These are phyloP conservation scores for Pseudonitzschia multiseries DNA, from an alignment of 108 stramenopile genomes.

Conservation along the genomic window DNA sequence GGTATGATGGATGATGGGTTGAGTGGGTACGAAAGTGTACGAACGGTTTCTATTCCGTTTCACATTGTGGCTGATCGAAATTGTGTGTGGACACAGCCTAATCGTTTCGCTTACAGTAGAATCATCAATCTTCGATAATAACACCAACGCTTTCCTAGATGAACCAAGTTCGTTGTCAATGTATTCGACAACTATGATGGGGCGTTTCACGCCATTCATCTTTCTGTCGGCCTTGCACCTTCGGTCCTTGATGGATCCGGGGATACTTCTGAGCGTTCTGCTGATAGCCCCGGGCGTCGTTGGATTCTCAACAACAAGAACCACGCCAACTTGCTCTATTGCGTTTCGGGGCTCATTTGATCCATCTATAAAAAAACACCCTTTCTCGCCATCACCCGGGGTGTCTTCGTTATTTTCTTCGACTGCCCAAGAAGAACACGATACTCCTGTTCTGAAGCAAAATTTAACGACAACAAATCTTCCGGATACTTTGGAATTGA, in stretches of 20 bases:
- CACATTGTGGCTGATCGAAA: too few relatives aligned
- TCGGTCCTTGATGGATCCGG: not conserved
- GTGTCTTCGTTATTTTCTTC: not conserved
- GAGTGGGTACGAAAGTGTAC: not conserved
- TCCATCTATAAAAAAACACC: not conserved
- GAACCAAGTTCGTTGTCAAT: not conserved
- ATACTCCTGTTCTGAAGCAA: not conserved
- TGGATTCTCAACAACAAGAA: not conserved
- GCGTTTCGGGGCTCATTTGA: not conserved
- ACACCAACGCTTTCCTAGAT: not conserved
- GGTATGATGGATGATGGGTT: not conserved
- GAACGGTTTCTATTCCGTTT: too few relatives aligned
- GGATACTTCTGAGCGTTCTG: not conserved
- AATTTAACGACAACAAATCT: not conserved
- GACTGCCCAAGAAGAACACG: not conserved
- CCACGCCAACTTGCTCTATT: not conserved
- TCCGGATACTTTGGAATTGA: not conserved
- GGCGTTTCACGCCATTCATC: not conserved
- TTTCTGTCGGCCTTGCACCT: not conserved
- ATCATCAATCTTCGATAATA: not conserved
- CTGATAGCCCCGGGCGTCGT: not conserved
- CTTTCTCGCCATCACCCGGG: not conserved
- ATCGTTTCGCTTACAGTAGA: too few relatives aligned
- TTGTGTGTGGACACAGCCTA: too few relatives aligned
- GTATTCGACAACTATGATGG: not conserved